Evolutionary conservation across 352 stramenopile genomes (phyloP), one percentile per base, ranked within the genome.

Genomic region (Phytopythium boreale): DNA sequence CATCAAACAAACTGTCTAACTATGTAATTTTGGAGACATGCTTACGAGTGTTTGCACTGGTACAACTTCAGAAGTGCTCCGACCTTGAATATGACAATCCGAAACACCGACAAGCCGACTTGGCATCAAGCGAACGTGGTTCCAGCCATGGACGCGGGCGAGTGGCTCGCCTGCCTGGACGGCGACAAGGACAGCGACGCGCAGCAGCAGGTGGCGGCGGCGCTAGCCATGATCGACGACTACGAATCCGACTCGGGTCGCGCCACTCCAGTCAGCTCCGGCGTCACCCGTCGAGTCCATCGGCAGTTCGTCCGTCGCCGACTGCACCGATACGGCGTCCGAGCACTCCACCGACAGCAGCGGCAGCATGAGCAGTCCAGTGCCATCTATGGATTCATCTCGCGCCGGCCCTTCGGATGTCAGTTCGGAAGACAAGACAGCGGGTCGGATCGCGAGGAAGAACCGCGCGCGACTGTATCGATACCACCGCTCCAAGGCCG

Each of bases 171-270:
- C 34, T 44, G 3, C 17, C 19, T 31, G 1, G 27, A 10, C 19
- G 37, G 20, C 31, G 52, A 57, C 17, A n/a, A 43, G 14, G 51
- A 59, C 17, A 4, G 22, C 19, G 31, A 47, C 4, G 52, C 4
- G 31, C 27, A 44, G 20, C 31, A 47, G 52, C 34, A 41, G 6
- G 20, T 31, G 52, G 52, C 31, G 29, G 52, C 52, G 11, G 52
- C 37, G 52, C 37, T 59, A 1, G 31, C 52, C 31, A 47, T 59
- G 52, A 59, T 59, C 31, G 52, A 59, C 31, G 34, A n/a, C 52
- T 46, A 20, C 52, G 15, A 46, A 14, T 20, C 39, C 41, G 41
- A 22, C 41, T 24, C 19, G 5, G 41, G 10, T 8, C 5, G 17
- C 20, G 4, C 14, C 15, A n/a, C n/a, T 22, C 11, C 22, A 27